Evolutionary conservation across 768 basidiomycete genomes (phyloP), one percentile per base, ranked within the genome.

Genomic region (Gloeophyllum trabeum): DNA sequence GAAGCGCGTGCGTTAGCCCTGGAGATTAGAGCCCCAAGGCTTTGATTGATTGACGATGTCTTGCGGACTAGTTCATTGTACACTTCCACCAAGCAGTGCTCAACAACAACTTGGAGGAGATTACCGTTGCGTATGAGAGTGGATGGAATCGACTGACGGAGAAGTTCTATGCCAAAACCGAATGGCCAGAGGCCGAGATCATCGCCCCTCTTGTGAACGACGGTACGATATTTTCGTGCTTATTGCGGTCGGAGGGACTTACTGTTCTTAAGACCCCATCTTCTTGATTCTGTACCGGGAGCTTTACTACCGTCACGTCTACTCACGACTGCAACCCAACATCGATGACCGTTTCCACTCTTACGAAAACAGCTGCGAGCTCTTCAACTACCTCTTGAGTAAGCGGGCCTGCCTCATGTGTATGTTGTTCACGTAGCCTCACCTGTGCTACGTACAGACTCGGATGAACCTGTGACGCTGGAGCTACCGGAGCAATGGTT

Each of bases 371-470:
- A 90, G 90, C 63, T 97, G 94, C 74, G 91, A 94, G 60, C 67
- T 98, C 50, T 98, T 97, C 76, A 98, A 97, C 64, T 91, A 92
- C 58, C 75, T 99, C 25, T 78, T 98, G 49, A 97, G 90, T 90
- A 52, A 45, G 84, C 66, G 13, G 41, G 21, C 0, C 34, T 43
- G 44, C 32, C 23, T 24, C 46, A 13, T 37, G 7, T 21, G 18
- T 10, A 3, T 20, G 16, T 16, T 32, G 10, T 32, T 32, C 28
- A 10, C 28, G 10, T 32, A 10, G 16, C 10, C 28, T 32, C 28
- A 32, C 28, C n/a, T 37, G 6, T 25, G 6, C 5, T 23, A 14
- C 24, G 10, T 22, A 5, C 51, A 91, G 91, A 98, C 61, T 93
- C 91, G 7, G 91, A 96, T 46, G 88, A 85, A 1, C 94, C 94